phyloP scores from a whole-genome alignment of 2,329 filamentous ascomycete species.

The Bipolaris oryzae region DNA sequence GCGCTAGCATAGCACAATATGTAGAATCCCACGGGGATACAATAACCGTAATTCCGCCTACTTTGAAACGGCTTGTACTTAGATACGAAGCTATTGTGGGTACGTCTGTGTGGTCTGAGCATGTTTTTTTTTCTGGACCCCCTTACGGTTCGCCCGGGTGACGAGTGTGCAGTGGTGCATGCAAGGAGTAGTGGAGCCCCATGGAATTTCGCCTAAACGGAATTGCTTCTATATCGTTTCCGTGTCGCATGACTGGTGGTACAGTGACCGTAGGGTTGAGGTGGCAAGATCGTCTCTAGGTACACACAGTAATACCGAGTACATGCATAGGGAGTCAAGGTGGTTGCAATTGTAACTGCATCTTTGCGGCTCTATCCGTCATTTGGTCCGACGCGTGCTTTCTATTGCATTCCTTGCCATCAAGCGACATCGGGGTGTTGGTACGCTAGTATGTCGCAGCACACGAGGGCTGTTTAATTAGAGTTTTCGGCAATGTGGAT shows the following conservation, averaged over 20 bases:
- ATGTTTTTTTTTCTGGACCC: not conserved
- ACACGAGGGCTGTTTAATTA: constrained; percentile 3
- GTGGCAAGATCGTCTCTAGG: not conserved
- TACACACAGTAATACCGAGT: not conserved
- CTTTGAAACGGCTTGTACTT: not conserved
- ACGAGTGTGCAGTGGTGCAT: not conserved
- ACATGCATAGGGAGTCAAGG: not conserved
- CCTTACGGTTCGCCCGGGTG: not conserved
- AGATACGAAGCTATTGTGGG: not conserved
- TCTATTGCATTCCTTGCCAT: not conserved
- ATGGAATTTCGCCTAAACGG: not conserved
- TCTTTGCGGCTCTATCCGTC: constrained; percentile 18
- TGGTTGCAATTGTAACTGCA: not conserved
- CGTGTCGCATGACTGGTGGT: not conserved
- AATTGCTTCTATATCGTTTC: not conserved
- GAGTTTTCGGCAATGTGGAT: not conserved
- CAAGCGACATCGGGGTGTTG: constrained; percentile 7
- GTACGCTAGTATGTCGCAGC: not conserved
- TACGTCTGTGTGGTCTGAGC: not conserved
- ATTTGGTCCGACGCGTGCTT: constrained; percentile 6
- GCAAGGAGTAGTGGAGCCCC: not conserved
- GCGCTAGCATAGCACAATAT: not conserved
- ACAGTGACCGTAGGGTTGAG: not conserved
- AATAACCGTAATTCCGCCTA: not conserved
- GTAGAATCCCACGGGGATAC: not conserved